Evolutionary conservation across 2,329 filamentous ascomycete species (phyloP), one percentile per base, ranked within the genome.

Genomic region (Pseudogymnoascus sp.): DNA sequence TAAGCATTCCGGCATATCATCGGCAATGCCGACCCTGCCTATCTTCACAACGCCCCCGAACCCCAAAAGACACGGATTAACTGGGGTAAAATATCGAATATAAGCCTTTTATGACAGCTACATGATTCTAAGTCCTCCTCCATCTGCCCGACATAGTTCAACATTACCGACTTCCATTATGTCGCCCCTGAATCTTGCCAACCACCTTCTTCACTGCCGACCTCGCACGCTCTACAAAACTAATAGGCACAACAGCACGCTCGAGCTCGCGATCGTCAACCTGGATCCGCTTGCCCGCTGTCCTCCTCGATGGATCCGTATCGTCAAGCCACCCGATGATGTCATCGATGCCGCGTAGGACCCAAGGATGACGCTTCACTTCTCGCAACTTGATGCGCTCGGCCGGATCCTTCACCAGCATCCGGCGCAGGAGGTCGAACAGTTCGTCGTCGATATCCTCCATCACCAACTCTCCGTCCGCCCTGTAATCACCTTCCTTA

Each of bases 321-420:
- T 96, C 91, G 69, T 96, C 91, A n/a, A 97, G 84, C 95, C 95
- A 99, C 8, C 82, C 81, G 34, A 85, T 79, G 38, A 88, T 84
- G 69, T 96, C 88, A 36, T 84, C 78, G 53, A 97, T 84, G 67
- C 89, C 92, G 64, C 88, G 81, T 1, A 93, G 81, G 14, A 97
- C 89, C 95, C 95, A 99, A 4, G 89, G 88, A 73, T 99, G 95
- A 65, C 90, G 88, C 75, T 97, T 97, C 70, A 97, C 93, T 70
- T 97, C 93, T 65, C 88, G 87, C 61, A 99, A 80, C 6, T 90
- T 89, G 70, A 99, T 97, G 40, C 95, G 87, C 75, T 93, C 88
- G 31, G 89, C 83, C 0, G 93, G 93, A 71, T 97, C 91, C 77
- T 97, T 99, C 69, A 84, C 88, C 64, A 99, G 82, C 78, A 99